Percentiles rank a stretch among this genome's conserved stretches.
Evolutionary conservation across 2,329 filamentous ascomycete species (phyloP).

Genomic region (Cladosporium phlei): DNA sequence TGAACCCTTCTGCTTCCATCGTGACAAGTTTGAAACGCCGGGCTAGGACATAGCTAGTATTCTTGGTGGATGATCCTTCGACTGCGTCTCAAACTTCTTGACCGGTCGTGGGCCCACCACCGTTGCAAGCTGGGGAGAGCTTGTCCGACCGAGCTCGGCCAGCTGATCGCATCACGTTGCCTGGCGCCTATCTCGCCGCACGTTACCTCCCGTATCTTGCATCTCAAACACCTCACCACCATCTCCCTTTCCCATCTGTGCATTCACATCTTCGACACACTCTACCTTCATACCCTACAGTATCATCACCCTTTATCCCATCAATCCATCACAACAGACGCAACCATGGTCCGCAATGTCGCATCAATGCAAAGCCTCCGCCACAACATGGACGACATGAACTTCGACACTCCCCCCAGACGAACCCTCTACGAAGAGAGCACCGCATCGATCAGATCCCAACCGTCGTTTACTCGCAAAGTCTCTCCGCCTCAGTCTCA

Average conservation of each 20-base stretch:
- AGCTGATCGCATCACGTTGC: slow-evolving; percentile 13
- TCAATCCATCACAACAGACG: background rate
- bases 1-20: background rate
- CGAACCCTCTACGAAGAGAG: slow-evolving; percentile 10
- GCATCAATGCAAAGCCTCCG: slow-evolving; percentile 26
- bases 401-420: slow-evolving; percentile 6
- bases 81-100: background rate
- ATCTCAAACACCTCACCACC: slow-evolving; percentile 1
- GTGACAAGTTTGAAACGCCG: background rate
- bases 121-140: too few relatives aligned
- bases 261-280: background rate
- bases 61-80: too few relatives aligned
- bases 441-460: background rate
- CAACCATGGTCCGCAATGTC: slow-evolving; percentile 27
- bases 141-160: background rate
- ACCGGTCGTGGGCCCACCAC: too few relatives aligned
- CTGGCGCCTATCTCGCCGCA: slow-evolving; percentile 6
- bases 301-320: background rate
- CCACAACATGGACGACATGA: slow-evolving; percentile 19
- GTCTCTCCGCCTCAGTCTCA: background rate
- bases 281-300: background rate
- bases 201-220: background rate
- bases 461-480: background rate
- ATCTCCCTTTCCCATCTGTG: background rate
- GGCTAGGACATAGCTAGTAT: rapidly evolving